Conservation (phyloP, 2,329 filamentous ascomycete species). For the Byssochlamys sp. region DNA sequence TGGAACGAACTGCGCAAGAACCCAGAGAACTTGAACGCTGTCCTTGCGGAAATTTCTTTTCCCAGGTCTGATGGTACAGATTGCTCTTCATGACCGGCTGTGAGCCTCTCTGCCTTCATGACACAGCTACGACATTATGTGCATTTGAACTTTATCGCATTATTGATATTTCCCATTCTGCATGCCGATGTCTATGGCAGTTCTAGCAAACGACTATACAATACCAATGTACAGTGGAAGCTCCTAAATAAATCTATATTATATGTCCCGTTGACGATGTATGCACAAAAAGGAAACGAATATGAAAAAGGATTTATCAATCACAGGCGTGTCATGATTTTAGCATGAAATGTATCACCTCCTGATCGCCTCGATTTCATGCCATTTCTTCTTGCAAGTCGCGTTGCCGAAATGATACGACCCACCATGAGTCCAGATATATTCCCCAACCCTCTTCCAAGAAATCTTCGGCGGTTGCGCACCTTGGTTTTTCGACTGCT, state of each 20-base stretch:
- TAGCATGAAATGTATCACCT: background rate
- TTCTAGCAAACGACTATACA: background rate
- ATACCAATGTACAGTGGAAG: background rate
- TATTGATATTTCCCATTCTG: background rate
- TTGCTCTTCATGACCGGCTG: background rate
- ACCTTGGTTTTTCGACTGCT: background rate
- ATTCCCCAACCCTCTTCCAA: slow-evolving; percentile 51
- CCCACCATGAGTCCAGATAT: slow-evolving; percentile 44
- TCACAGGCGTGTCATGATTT: background rate
- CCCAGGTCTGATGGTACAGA: slow-evolving; percentile 12
- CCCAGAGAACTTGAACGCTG: slow-evolving; percentile 31
- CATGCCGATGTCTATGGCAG: background rate
- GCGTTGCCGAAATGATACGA: slow-evolving; percentile 52
- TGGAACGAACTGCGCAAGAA: slow-evolving; percentile 41
- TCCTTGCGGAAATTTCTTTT: slow-evolving; percentile 37
- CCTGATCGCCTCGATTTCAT: slow-evolving; percentile 31
- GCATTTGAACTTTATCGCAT: background rate
- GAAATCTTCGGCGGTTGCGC: slow-evolving; percentile 37
- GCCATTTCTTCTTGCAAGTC: slow-evolving; percentile 55
- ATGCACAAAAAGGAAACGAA: background rate
- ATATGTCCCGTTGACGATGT: background rate
- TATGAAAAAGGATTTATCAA: background rate
- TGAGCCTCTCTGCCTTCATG: background rate
- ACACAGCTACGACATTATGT: background rate
- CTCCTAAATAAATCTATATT: background rate